Evolutionary conservation across 2,329 filamentous ascomycete genomes (phyloP).

Genomic region (Colletotrichum acutatum): DNA sequence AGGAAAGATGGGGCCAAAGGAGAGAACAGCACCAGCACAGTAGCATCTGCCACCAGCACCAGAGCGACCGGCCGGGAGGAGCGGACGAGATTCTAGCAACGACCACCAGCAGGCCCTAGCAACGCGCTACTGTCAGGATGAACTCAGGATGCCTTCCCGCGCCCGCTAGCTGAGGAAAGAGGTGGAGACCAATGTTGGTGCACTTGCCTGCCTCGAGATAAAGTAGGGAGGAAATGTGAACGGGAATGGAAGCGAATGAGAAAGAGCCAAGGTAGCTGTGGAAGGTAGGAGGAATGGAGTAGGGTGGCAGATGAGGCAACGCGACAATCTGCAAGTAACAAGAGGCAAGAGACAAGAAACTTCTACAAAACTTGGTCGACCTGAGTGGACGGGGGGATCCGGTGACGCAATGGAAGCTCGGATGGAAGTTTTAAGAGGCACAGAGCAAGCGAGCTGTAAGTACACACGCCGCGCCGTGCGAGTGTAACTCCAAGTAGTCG

Average conservation of each 20-base stretch:
- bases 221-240: neutral
- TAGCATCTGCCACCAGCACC: neutral
- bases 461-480: neutral
- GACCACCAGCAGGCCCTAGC: neutral
- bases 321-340: neutral
- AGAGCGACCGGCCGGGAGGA: neutral
- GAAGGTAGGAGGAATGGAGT: neutral
- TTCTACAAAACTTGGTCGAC: neutral
- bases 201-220: neutral
- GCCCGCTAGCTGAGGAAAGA: neutral
- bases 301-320: neutral
- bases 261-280: neutral
- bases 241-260: neutral
- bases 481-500: no score
- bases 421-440: neutral
- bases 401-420: neutral
- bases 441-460: neutral
- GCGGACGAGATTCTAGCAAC: neutral
- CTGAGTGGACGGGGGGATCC: neutral
- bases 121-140: neutral
- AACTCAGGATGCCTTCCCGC: slow-evolving; percentile 13
- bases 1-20: slow-evolving; percentile 27
- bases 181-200: neutral
- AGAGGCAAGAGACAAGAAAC: slow-evolving; percentile 4
- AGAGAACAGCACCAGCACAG: slow-evolving; percentile 26